These are phyloP conservation scores for Penicillium pulvis DNA, from an alignment of 495 filamentous ascomycete genomes.

Conservation along the genomic window DNA sequence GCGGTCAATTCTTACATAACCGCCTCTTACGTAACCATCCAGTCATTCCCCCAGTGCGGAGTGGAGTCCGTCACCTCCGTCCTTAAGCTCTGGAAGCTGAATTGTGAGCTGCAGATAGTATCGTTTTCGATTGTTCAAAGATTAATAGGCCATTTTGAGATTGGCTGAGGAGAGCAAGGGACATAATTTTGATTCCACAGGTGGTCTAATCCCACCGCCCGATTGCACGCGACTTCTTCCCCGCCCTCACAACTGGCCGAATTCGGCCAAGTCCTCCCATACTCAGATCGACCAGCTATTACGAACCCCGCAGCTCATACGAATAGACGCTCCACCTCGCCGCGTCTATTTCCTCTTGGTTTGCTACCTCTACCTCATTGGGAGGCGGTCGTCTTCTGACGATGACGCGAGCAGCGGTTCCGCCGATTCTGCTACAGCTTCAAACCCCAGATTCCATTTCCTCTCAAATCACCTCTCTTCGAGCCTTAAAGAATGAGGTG, in stretches of 20 bases:
- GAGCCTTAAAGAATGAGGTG: conserved; percentile 80
- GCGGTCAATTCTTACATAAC: no score
- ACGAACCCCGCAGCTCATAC: background rate
- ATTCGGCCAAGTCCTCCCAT: conserved; percentile 16
- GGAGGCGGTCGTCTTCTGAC: conserved; percentile 41
- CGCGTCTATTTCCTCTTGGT: background rate
- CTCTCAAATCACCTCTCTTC: conserved; percentile 65
- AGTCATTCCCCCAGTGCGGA: conserved; percentile 22
- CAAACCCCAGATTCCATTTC: conserved; percentile 58
- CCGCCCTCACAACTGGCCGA: conserved; percentile 11
- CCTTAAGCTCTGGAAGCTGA: background rate
- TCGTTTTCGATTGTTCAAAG: background rate
- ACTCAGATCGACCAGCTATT: background rate
- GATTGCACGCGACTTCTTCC: conserved; percentile 13
- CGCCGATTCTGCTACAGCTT: conserved; percentile 64
- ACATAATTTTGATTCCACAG: background rate
- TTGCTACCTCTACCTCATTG: conserved; percentile 13
- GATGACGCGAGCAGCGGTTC: conserved; percentile 52
- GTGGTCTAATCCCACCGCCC: background rate
- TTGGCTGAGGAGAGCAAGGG: background rate
- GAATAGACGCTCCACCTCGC: background rate
- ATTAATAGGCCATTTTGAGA: background rate
- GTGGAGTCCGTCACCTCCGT: conserved; percentile 10
- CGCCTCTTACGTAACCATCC: conserved; percentile 17
- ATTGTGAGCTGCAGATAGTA: background rate